phyloP scores from a whole-genome alignment of 352 stramenopile genomes.

The Globisporangium spinosum region DNA sequence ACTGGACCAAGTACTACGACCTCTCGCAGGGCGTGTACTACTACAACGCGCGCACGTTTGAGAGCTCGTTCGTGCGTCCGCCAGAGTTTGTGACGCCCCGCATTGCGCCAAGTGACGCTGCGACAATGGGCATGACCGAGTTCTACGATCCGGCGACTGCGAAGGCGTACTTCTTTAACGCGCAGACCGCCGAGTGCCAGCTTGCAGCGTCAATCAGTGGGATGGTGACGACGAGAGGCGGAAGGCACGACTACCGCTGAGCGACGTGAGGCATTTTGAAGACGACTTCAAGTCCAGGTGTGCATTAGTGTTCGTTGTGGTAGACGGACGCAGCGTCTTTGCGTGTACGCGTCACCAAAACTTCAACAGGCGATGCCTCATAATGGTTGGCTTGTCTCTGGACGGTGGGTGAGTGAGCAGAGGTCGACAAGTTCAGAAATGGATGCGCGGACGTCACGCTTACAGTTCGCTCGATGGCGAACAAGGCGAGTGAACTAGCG shows the following conservation, averaged over 20 bases:
- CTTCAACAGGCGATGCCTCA: background rate
- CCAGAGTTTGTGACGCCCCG: slow-evolving; percentile 41
- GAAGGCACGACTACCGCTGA: slow-evolving; percentile 16
- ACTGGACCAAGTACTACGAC: slow-evolving; percentile 63
- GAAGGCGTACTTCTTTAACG: slow-evolving; percentile 45
- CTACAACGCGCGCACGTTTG: slow-evolving; percentile 49
- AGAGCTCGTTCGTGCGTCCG: slow-evolving; percentile 42
- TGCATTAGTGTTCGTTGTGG: too few species aligned
- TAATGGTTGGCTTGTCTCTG: background rate
- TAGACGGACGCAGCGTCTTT: background rate
- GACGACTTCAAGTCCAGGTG: background rate
- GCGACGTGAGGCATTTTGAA: background rate
- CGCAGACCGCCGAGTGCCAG: slow-evolving; percentile 49
- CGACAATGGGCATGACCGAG: slow-evolving; percentile 13
- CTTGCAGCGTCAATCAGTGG: slow-evolving; percentile 14
- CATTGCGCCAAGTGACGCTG: slow-evolving; percentile 18
- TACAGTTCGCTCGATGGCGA: background rate
- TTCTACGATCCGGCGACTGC: slow-evolving; percentile 42
- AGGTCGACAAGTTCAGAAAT: slow-evolving; percentile 2
- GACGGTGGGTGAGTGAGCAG: background rate
- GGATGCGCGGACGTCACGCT: background rate
- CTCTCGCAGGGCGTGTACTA: slow-evolving; percentile 48
- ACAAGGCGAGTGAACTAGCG: background rate
- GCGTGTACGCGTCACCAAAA: background rate
- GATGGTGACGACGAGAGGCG: background rate